Evolutionary conservation across 225 moss, liverwort and hornwort species (phyloP).

Genomic region (Asterella californica): DNA sequence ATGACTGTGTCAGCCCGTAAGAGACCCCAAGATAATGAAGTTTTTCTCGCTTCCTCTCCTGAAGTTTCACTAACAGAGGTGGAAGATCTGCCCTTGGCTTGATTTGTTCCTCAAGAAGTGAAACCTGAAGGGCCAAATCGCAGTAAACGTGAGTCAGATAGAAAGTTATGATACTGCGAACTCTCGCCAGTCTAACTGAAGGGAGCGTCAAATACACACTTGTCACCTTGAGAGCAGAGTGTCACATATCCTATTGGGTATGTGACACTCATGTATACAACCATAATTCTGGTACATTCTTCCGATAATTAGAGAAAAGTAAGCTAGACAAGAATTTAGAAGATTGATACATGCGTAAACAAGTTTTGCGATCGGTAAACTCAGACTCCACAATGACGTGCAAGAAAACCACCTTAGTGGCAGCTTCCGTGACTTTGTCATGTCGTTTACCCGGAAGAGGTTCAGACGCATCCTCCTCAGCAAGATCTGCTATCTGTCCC

Average conservation of each 20-base stretch:
- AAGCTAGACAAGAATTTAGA: neutral
- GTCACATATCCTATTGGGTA: neutral
- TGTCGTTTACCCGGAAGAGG: conserved; percentile 22
- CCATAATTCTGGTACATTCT: neutral
- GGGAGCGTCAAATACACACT: too few relatives aligned
- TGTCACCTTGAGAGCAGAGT: neutral
- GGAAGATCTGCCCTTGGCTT: conserved; percentile 81
- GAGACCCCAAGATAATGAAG: conserved; percentile 94
- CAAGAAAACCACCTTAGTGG: conserved; percentile 49
- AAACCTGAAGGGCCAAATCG: conserved; percentile 41
- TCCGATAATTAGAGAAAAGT: neutral
- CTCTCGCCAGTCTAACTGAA: neutral
- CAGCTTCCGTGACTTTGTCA: conserved; percentile 56
- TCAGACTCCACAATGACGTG: too few relatives aligned
- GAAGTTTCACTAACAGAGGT: conserved; percentile 69
- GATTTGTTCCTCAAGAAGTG: conserved; percentile 70
- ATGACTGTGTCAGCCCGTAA: conserved; percentile 77
- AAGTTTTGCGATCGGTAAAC: too few relatives aligned
- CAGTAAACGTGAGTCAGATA: neutral
- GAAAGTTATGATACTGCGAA: too few relatives aligned
- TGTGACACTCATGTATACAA: too few relatives aligned
- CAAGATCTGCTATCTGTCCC: conserved; percentile 78
- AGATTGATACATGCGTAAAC: neutral
- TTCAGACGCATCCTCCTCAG: conserved; percentile 60
- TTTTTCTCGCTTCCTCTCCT: conserved; percentile 84